phyloP scores from a whole-genome alignment of 2,329 filamentous ascomycete species.

The Polytolypa hystricis region DNA sequence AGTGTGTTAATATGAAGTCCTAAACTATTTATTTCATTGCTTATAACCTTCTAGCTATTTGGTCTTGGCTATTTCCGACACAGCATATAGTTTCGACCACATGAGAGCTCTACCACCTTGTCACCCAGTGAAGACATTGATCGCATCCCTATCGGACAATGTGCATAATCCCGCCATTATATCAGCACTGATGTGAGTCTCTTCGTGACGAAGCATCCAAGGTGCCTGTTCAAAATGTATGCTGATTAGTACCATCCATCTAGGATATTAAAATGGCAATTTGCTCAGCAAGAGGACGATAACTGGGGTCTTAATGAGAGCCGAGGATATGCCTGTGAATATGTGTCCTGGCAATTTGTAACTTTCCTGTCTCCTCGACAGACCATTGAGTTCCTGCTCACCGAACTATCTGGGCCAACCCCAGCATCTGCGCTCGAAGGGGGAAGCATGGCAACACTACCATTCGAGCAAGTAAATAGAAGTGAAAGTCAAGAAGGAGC shows the following conservation, averaged over 20 bases:
- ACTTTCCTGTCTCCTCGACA: conserved; percentile 45
- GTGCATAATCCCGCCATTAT: conserved; percentile 35
- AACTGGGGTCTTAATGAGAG: conserved; percentile 47
- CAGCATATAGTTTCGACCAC: conserved; percentile 35
- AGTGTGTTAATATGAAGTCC: conserved; percentile 17
- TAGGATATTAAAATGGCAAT: conserved; percentile 48
- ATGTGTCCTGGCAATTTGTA: conserved; percentile 52
- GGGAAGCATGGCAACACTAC: not conserved
- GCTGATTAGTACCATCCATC: too few relatives aligned
- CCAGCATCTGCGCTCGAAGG: not conserved
- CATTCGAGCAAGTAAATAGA: not conserved
- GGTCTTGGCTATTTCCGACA: conserved; percentile 27
- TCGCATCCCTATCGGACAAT: conserved; percentile 28
- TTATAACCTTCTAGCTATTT: conserved; percentile 24
- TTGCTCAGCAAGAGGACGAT: conserved; percentile 39
- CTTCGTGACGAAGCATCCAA: not conserved
- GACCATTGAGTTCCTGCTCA: conserved; percentile 46
- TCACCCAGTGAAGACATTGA: conserved; percentile 28
- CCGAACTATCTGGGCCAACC: conserved; percentile 32
- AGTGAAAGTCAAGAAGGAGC: not conserved
- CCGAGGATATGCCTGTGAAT: conserved; percentile 48
- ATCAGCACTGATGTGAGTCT: conserved; percentile 41
- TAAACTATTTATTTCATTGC: not conserved
- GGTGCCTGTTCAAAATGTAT: not conserved
- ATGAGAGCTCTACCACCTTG: conserved; percentile 29